phyloP scores from a whole-genome alignment of 257 asterid genomes.

The Solanum okadae region DNA sequence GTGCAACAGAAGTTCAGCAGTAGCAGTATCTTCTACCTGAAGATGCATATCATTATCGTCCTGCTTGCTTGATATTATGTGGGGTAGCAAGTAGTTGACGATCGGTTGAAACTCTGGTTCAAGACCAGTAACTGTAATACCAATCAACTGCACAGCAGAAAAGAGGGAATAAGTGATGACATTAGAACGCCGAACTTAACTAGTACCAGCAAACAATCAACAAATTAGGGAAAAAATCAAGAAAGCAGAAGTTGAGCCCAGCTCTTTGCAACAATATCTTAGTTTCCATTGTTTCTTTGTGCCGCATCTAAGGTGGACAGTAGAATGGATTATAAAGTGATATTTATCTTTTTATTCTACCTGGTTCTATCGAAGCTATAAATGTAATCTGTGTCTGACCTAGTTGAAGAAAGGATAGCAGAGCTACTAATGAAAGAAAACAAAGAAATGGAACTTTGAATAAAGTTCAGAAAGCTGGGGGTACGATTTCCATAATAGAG shows the following conservation, averaged over 20 bases:
- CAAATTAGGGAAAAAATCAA: neutral
- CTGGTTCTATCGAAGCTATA: neutral
- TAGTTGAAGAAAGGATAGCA: neutral
- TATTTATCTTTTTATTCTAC: neutral
- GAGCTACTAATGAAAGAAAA: neutral
- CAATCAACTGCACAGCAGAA: slow-evolving; percentile 63
- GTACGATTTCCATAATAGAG: neutral
- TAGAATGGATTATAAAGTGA: neutral
- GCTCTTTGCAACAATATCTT: neutral
- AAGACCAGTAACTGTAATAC: slow-evolving; percentile 73
- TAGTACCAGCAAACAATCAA: neutral
- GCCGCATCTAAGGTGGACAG: neutral
- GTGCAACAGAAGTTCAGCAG: neutral
- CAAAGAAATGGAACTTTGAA: neutral
- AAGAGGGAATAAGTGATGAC: neutral
- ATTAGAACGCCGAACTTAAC: neutral
- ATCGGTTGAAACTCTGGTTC: slow-evolving; percentile 93
- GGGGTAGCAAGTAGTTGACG: slow-evolving; percentile 66
- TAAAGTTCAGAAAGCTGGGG: neutral
- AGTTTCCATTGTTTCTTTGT: neutral
- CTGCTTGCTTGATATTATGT: slow-evolving; percentile 72
- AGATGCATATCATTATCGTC: slow-evolving; percentile 75
- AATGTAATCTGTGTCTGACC: neutral
- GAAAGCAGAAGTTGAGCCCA: neutral
- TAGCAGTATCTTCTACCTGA: slow-evolving; percentile 50